phyloP scores from a whole-genome alignment of 257 asterid genomes.

The Solanum tarijense region DNA sequence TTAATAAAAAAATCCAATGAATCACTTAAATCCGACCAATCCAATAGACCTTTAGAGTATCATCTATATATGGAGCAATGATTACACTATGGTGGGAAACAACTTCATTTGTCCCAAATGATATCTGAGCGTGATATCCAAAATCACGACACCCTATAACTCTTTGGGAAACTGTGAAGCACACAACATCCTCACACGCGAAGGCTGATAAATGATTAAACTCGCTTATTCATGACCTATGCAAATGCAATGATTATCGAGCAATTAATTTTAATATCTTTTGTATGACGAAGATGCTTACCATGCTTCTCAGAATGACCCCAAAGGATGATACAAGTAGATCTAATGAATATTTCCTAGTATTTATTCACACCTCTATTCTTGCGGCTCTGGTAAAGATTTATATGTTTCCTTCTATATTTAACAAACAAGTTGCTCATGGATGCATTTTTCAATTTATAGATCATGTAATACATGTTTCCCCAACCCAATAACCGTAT shows the following conservation, averaged over 20 bases:
- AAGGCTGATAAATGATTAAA: slow-evolving; percentile 48
- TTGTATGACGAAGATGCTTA: not conserved
- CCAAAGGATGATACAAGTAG: slow-evolving; percentile 6
- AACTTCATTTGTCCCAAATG: slow-evolving; percentile 57
- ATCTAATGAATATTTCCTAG: slow-evolving; percentile 36
- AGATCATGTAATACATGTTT: too few relatives aligned
- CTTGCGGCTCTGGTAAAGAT: slow-evolving; percentile 65
- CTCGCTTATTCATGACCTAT: slow-evolving; percentile 21
- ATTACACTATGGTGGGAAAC: slow-evolving; percentile 43
- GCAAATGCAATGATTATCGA: slow-evolving; percentile 1
- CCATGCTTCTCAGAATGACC: not conserved
- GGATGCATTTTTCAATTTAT: too few relatives aligned
- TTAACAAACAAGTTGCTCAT: slow-evolving; percentile 28
- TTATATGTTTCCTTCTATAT: slow-evolving; percentile 34
- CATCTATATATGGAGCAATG: too few relatives aligned
- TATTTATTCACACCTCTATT: slow-evolving; percentile 42
- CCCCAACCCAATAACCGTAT: too few relatives aligned
- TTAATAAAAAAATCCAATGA: slow-evolving; percentile 5
- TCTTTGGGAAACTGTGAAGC: slow-evolving; percentile 15
- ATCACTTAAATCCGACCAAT: too few relatives aligned
- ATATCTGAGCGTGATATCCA: slow-evolving; percentile 34
- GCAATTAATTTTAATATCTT: not conserved
- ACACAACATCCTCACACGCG: slow-evolving; percentile 51
- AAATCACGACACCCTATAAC: slow-evolving; percentile 43
- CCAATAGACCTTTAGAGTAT: too few relatives aligned